Evolutionary conservation across 2,329 filamentous ascomycete species (phyloP), one percentile per base, ranked within the genome.

Genomic region (Microcyclospora tardicrescens): DNA sequence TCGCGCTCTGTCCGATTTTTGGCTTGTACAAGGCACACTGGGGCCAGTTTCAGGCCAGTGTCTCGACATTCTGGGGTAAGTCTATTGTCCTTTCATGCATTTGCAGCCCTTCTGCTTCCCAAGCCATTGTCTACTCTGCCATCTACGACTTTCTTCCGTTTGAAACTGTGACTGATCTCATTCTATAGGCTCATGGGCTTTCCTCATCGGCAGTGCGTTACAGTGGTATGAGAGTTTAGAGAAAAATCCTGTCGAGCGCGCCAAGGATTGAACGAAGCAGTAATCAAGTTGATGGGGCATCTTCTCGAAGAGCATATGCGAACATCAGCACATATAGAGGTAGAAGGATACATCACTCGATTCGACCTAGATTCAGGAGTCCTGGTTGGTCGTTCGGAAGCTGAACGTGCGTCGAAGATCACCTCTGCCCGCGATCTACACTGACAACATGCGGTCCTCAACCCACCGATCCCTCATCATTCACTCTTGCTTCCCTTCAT

Each of bases 201-300:
- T 58, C 37, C 41, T 58, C 36, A 46, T 57, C 11, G 54, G 51
- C 3, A 53, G 50, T 31, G 28, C 44, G 16, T 38, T 56, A 2
- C 53, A 56, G 28, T 49, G 45, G 50, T 57, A 56, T 35, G 55
- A 57, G 37, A 48, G 45, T 35, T 36, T 52, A 12, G 39, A 49
- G 14, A 55, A 55, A 37, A 38, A 51, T 38, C 48, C 52, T 8
- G 50, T 55, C 16, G 48, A 51, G 34, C 30, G 40, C 19, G 28
- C 38, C 14, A 39, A 43, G 33, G 34, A 28, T 10, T 14, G 27
- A 10, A 27, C 10, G 12, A 9, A 31, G 5, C 34, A 9, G 15
- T 28, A 15, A 5, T 14, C 16, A 19, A 24, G 5, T 28, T 8
- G 34, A 24, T 24, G 4, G 8, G 8, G 19, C 8, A 24, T 24